phyloP scores from a whole-genome alignment of 2,329 filamentous ascomycete genomes.

The Colletotrichum destructivum region DNA sequence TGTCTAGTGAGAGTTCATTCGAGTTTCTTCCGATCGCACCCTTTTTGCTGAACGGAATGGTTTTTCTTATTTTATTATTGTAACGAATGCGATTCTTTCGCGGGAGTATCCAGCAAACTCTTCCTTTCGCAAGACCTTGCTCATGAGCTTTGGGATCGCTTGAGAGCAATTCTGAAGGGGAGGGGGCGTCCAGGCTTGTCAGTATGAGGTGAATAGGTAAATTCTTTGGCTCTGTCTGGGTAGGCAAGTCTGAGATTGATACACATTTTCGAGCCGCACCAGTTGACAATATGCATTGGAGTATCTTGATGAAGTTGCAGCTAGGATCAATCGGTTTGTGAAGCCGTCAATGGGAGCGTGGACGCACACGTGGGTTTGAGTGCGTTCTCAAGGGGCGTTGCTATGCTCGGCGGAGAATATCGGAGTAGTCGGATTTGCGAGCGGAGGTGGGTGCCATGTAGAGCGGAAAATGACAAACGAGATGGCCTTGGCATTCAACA shows the following conservation, averaged over 20 bases:
- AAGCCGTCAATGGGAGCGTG: not conserved
- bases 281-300: not conserved
- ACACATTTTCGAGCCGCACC: not conserved
- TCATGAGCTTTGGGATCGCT: conserved; percentile 18
- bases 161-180: not conserved
- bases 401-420: conserved; percentile 35
- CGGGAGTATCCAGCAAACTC: not conserved
- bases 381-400: not conserved
- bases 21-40: conserved; percentile 13
- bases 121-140: conserved; percentile 29
- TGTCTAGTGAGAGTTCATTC: not conserved
- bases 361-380: not conserved
- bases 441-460: conserved; percentile 16
- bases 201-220: not conserved
- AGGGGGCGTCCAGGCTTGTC: conserved; percentile 13
- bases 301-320: not conserved
- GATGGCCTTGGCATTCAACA: conserved; percentile 22
- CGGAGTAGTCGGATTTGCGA: conserved; percentile 30
- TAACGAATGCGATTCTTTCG: not conserved
- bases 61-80: conserved; percentile 43
- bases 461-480: conserved; percentile 22
- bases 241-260: not conserved
- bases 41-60: conserved; percentile 9
- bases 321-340: not conserved
- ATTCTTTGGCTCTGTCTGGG: conserved; percentile 5